These are phyloP conservation scores for Lactarius tabidus DNA, from an alignment of 768 basidiomycete genomes.

Conservation along the genomic window DNA sequence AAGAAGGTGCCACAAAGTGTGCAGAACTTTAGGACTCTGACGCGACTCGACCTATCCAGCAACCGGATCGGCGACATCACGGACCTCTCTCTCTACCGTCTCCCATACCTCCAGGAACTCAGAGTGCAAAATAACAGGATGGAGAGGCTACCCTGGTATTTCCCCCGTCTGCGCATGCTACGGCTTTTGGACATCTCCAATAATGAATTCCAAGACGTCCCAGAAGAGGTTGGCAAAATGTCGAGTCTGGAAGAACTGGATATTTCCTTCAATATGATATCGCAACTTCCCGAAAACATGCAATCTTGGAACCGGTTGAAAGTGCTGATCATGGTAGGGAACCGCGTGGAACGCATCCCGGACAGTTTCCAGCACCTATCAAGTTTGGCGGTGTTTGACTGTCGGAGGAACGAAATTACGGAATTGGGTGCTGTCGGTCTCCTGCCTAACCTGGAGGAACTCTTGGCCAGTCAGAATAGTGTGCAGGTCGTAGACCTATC, in stretches of 20 bases:
- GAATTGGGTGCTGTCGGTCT: slow-evolving; percentile 67
- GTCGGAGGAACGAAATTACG: slow-evolving; percentile 75
- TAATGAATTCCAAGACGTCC: slow-evolving; percentile 82
- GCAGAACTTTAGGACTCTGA: slow-evolving; percentile 65
- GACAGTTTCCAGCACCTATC: slow-evolving; percentile 50
- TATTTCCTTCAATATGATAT: slow-evolving; percentile 90
- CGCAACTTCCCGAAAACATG: slow-evolving; percentile 75
- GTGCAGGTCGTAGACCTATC: slow-evolving; percentile 78
- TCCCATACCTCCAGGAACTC: slow-evolving; percentile 63
- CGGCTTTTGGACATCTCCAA: slow-evolving; percentile 89
- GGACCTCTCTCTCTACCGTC: slow-evolving; percentile 75
- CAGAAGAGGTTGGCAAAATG: slow-evolving; percentile 70
- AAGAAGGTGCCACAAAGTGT: slow-evolving; percentile 88
- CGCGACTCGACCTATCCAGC: slow-evolving; percentile 82
- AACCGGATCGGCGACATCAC: slow-evolving; percentile 89
- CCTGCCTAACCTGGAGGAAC: slow-evolving; percentile 61
- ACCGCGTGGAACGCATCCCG: slow-evolving; percentile 72
- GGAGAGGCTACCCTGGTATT: slow-evolving; percentile 80
- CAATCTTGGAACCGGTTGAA: slow-evolving; percentile 66
- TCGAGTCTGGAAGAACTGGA: slow-evolving; percentile 78
- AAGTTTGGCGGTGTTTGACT: slow-evolving; percentile 70
- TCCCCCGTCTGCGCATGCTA: slow-evolving; percentile 67
- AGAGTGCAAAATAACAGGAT: slow-evolving; percentile 89
- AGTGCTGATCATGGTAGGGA: slow-evolving; percentile 78
- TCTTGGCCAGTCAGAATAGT: slow-evolving; percentile 80